These are phyloP conservation scores for Suillus variegatus DNA, from an alignment of 768 basidiomycete species.

Conservation along the genomic window DNA sequence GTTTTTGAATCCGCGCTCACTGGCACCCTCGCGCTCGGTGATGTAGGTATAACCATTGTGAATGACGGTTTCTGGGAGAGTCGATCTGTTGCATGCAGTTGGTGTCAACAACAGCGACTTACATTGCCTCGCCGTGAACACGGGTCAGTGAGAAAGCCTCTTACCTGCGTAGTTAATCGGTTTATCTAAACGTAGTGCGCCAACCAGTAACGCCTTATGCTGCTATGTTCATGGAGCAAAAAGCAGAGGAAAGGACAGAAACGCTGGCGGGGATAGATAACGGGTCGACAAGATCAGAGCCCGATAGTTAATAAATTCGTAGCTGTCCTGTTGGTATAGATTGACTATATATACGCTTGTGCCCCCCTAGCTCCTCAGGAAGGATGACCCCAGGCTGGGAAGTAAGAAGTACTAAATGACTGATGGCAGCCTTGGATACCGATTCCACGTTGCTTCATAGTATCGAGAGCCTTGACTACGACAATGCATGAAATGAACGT, in stretches of 20 bases:
- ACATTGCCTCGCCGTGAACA: no score
- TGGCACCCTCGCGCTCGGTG: background rate
- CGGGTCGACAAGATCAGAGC: background rate
- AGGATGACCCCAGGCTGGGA: background rate
- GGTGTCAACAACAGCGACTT: background rate
- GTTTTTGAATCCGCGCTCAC: no score
- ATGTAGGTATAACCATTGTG: background rate
- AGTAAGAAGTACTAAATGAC: background rate
- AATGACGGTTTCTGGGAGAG: background rate
- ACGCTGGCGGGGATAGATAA: background rate
- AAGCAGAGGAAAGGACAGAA: no score
- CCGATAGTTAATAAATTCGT: background rate
- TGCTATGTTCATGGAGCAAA: background rate
- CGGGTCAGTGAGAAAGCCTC: background rate
- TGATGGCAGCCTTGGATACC: constrained; percentile 14
- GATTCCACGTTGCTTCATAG: background rate
- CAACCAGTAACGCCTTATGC: background rate
- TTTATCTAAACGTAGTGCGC: background rate
- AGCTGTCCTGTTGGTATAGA: background rate
- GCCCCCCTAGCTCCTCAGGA: background rate
- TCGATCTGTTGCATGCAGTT: background rate
- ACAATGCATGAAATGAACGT: background rate
- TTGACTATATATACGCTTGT: background rate
- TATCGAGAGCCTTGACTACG: background rate
- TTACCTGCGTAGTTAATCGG: background rate